These are phyloP conservation scores for Mollisiaceae sp. DNA, from an alignment of 2,329 filamentous ascomycete species.

Conservation along the genomic window DNA sequence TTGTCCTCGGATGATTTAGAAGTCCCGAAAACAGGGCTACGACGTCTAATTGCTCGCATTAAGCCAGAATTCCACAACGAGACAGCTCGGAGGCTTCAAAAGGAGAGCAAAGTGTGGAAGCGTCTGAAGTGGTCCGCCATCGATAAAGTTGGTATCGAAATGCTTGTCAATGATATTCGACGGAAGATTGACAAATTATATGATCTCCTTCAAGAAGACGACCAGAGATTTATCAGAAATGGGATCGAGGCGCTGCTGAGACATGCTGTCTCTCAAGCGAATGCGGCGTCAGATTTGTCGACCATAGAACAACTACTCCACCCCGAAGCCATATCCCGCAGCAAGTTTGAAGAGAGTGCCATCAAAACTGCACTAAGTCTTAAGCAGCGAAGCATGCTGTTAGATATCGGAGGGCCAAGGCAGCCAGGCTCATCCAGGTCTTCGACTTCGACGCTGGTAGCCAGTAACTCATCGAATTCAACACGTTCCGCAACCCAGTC, in stretches of 20 bases:
- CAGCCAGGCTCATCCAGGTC: background rate
- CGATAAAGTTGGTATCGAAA: conserved; percentile 29
- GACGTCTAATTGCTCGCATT: conserved; percentile 14
- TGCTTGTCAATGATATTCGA: conserved; percentile 29
- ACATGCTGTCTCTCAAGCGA: conserved; percentile 22
- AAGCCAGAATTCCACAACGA: conserved; percentile 22
- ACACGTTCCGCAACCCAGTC: background rate
- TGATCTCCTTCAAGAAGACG: conserved; percentile 25
- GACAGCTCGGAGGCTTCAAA: conserved; percentile 27
- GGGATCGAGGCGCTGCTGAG: conserved; percentile 19
- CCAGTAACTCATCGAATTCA: background rate
- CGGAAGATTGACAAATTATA: conserved; percentile 28
- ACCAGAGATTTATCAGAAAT: conserved; percentile 15
- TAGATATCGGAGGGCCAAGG: conserved; percentile 14
- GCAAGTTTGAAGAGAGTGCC: conserved; percentile 12
- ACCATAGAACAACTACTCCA: conserved; percentile 23
- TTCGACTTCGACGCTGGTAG: conserved; percentile 8
- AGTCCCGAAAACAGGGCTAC: conserved; percentile 16
- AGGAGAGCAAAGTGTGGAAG: conserved; percentile 27
- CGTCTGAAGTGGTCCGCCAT: conserved; percentile 34
- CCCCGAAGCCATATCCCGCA: background rate
- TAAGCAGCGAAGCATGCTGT: conserved; percentile 21
- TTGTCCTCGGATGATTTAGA: conserved; percentile 9
- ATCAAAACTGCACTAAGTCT: conserved; percentile 20
- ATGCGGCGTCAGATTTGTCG: conserved; percentile 13